Conservation (phyloP, 345 rosid genomes). For the Euphorbia pulcherrima region DNA sequence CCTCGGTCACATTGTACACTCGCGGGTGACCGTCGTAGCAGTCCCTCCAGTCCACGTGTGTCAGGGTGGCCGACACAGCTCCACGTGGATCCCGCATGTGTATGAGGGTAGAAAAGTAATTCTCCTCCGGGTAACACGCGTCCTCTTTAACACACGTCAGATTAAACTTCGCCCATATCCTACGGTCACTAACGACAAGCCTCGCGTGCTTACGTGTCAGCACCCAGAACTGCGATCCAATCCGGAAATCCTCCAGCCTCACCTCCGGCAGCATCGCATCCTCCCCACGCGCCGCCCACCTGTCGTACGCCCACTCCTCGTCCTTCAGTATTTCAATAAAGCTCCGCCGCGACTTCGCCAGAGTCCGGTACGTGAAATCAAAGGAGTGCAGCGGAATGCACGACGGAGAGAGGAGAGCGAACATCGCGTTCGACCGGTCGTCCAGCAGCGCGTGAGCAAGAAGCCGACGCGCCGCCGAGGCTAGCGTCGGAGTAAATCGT, state of each 20-base stretch:
- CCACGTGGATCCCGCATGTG: constrained; percentile 57
- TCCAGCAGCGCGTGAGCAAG: constrained; percentile 63
- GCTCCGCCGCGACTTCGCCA: constrained; percentile 44
- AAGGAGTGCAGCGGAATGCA: constrained; percentile 71
- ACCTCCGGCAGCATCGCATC: constrained; percentile 72
- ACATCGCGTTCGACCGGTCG: constrained; percentile 57
- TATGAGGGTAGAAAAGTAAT: constrained; percentile 72
- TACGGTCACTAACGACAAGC: constrained; percentile 49
- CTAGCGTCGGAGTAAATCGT: constrained; percentile 56
- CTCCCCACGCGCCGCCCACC: constrained; percentile 84
- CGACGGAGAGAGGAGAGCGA: constrained; percentile 60
- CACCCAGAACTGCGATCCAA: constrained; percentile 87
- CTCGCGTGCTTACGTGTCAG: constrained; percentile 67
- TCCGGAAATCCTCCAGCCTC: constrained; percentile 58
- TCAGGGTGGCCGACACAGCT: constrained; percentile 56
- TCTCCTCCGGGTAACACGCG: constrained; percentile 69
- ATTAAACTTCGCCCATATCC: constrained; percentile 59
- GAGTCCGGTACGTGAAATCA: constrained; percentile 43
- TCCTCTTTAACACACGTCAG: constrained; percentile 45
- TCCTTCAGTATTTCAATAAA: constrained; percentile 60
- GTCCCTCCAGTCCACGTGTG: constrained; percentile 70
- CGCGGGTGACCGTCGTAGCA: constrained; percentile 61
- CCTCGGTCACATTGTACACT: constrained; percentile 43
- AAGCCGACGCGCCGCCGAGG: constrained; percentile 64
- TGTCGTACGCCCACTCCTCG: constrained; percentile 48